These are phyloP conservation scores for Voacanga thouarsii DNA, from an alignment of 257 asterid genomes.

Conservation along the genomic window DNA sequence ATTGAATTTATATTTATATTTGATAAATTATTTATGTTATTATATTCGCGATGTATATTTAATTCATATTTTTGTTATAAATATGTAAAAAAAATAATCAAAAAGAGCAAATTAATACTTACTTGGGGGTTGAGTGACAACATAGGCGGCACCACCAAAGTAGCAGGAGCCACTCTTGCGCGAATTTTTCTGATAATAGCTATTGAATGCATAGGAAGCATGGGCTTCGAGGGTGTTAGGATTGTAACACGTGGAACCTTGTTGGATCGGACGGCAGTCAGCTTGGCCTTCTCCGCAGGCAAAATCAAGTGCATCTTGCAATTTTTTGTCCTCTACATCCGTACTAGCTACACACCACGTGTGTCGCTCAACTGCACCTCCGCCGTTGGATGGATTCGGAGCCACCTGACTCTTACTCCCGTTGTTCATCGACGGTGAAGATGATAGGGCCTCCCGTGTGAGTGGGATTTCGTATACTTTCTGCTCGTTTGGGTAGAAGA, in stretches of 20 bases:
- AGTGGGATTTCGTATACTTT: constrained; percentile 59
- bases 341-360: constrained; percentile 91
- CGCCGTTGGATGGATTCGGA: constrained; percentile 14
- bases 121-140: constrained; percentile 75
- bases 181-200: constrained; percentile 70
- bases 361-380: constrained; percentile 36
- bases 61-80: no score
- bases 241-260: constrained; percentile 62
- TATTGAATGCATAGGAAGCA: constrained; percentile 88
- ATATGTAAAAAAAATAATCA: no score
- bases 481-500: constrained; percentile 57
- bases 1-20: no score
- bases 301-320: constrained; percentile 57
- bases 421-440: constrained; percentile 16
- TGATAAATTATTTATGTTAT: no score
- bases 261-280: constrained; percentile 79
- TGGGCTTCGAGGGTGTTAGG: constrained; percentile 67
- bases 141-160: constrained; percentile 73
- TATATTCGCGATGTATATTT: no score
- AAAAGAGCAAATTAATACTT: constrained; percentile 22
- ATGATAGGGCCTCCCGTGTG: constrained; percentile 23
- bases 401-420: constrained; percentile 36
- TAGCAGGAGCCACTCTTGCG: constrained; percentile 64
- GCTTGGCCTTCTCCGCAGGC: constrained; percentile 88
- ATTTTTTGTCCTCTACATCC: constrained; percentile 33